A percentile compares a stretch with the other conserved stretches of the same genome.
Conservation (phyloP, 345 rosid species). For the Abelmoschus esculentus region DNA sequence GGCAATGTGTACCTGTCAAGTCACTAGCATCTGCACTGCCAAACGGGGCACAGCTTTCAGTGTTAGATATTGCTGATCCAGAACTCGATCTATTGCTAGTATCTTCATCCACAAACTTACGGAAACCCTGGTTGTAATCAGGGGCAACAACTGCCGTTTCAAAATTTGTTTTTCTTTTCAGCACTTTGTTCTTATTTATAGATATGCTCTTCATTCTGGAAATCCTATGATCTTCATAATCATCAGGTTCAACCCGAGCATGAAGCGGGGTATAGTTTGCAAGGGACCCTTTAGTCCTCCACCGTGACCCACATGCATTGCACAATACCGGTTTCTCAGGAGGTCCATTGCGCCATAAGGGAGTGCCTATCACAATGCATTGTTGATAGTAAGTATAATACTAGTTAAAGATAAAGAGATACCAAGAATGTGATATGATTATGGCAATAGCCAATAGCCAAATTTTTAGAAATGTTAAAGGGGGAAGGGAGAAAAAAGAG, state of each 20-base stretch:
- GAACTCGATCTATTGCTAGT: conserved; percentile 89
- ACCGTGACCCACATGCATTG: conserved; percentile 79
- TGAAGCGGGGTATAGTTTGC: conserved; percentile 70
- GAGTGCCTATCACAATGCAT: conserved; percentile 44
- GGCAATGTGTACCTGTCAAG: conserved; percentile 54
- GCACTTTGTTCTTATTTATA: conserved; percentile 43
- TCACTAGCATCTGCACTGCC: conserved; percentile 79
- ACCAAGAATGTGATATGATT: background rate
- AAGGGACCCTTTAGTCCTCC: conserved; percentile 81
- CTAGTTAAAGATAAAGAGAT: background rate
- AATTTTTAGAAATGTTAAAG: background rate
- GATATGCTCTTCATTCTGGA: conserved; percentile 41
- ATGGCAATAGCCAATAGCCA: background rate
- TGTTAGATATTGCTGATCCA: conserved; percentile 94
- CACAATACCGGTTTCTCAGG: conserved; percentile 79
- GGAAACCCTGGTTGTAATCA: conserved; percentile 47
- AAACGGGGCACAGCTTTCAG: conserved; percentile 92
- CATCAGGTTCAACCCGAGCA: conserved; percentile 53
- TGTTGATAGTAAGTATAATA: conserved; percentile 14
- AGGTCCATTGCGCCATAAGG: conserved; percentile 85
- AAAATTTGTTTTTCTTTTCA: conserved; percentile 64
- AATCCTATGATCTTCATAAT: conserved; percentile 40
- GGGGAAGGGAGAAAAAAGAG: background rate
- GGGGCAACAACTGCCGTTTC: conserved; percentile 31
- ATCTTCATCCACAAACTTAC: conserved; percentile 67